A percentile compares a stretch with the other conserved stretches of the same genome.
Conservation (phyloP, 495 filamentous ascomycete genomes). For the Penicillium fimorum region DNA sequence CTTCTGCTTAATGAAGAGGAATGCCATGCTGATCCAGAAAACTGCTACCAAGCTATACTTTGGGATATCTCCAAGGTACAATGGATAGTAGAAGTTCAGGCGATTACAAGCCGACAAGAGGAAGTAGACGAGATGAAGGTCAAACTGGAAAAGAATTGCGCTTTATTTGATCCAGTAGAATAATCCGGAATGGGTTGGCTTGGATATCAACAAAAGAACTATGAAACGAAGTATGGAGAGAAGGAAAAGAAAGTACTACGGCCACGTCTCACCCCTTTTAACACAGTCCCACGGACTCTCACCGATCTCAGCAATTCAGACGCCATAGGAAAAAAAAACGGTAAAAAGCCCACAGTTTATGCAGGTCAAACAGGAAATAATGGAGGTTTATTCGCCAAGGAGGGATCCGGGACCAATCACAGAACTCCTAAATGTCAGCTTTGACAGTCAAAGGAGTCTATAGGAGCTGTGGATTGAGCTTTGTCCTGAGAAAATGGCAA, state of each 20-base stretch:
- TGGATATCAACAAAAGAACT: constrained; percentile 7
- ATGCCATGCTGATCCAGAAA: constrained; percentile 29
- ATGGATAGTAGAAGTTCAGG: neutral
- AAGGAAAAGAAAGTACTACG: constrained; percentile 4
- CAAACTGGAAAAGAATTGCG: neutral
- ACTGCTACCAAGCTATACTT: neutral
- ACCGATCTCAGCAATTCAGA: constrained; percentile 13
- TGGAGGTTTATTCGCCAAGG: constrained; percentile 10
- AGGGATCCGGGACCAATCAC: constrained; percentile 20
- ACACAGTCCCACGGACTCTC: constrained; percentile 8
- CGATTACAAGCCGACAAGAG: neutral
- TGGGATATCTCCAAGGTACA: neutral
- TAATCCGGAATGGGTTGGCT: neutral
- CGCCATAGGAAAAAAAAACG: constrained; percentile 4
- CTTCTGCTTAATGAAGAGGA: constrained; percentile 45
- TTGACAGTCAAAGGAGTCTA: neutral
- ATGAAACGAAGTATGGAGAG: constrained; percentile 7
- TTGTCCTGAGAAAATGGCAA: neutral
- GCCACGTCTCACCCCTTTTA: constrained; percentile 16
- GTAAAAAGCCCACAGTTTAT: constrained; percentile 10
- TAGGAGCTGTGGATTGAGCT: neutral
- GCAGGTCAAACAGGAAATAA: constrained; percentile 14
- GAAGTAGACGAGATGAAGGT: neutral
- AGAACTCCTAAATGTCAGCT: constrained; percentile 20
- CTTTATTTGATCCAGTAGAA: neutral